These are phyloP conservation scores for Chrysanthemum seticuspe DNA, from an alignment of 129 eudicot genomes.

Conservation along the genomic window DNA sequence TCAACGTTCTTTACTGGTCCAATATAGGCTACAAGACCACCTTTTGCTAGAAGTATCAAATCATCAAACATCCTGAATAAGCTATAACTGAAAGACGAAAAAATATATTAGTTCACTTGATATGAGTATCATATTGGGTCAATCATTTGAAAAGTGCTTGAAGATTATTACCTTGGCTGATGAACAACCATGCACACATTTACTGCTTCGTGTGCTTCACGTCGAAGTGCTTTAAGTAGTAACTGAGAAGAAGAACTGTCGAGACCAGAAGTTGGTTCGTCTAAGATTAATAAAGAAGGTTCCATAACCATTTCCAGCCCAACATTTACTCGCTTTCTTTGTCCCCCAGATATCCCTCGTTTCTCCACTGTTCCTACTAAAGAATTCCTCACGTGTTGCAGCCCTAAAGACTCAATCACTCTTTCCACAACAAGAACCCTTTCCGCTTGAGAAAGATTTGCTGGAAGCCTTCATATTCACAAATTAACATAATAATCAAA, in stretches of 20 bases:
- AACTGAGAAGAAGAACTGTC: conserved; percentile 92
- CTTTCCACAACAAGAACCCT: conserved; percentile 90
- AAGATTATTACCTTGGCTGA: conserved; percentile 77
- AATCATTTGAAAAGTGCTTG: background rate
- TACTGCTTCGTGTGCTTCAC: conserved; percentile 95
- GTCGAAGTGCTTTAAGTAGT: conserved; percentile 91
- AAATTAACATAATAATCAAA: conserved; percentile 5
- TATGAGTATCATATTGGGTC: conserved; percentile 9
- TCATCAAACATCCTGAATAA: conserved; percentile 96
- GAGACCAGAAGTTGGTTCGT: conserved; percentile 95
- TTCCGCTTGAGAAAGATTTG: conserved; percentile 67
- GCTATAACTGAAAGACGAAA: conserved; percentile 63
- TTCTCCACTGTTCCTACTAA: conserved; percentile 95
- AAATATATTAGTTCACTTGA: conserved; percentile 12
- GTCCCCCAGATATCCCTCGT: conserved; percentile 98
- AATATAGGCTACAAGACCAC: conserved; percentile 84
- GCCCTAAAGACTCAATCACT: conserved; percentile 81
- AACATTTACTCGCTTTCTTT: conserved; percentile 89
- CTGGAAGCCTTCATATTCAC: conserved; percentile 52
- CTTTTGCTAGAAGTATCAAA: conserved; percentile 87
- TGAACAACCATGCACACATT: conserved; percentile 94
- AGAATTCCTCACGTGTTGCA: conserved; percentile 73
- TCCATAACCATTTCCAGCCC: conserved; percentile 99
- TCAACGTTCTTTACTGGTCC: conserved; percentile 86
- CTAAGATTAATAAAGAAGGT: conserved; percentile 86